Conservation (phyloP, 2,329 filamentous ascomycete species). For the Hirsutella rhossiliensis region DNA sequence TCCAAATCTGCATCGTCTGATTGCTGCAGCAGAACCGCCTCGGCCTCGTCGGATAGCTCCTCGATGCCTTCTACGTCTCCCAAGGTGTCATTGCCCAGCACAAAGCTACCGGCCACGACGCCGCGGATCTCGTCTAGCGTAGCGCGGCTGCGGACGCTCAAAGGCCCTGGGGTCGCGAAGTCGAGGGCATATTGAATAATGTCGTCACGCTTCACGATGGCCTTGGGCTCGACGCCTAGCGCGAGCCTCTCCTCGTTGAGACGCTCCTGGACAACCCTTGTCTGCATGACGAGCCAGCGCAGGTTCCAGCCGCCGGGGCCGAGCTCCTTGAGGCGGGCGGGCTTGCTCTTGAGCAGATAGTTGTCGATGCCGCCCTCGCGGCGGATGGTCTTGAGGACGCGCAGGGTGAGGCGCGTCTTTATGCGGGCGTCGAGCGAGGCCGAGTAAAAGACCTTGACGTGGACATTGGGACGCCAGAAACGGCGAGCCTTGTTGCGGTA, state of each 20-base stretch:
- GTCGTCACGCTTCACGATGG: constrained; percentile 22
- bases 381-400: constrained; percentile 62
- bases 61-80: constrained; percentile 24
- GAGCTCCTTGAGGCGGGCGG: constrained; percentile 68
- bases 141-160: constrained; percentile 21
- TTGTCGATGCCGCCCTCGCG: constrained; percentile 83
- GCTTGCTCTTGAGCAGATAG: constrained; percentile 75
- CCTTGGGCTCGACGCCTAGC: constrained; percentile 44
- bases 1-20: constrained; percentile 13
- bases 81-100: constrained; percentile 28
- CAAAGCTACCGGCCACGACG: constrained; percentile 33
- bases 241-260: constrained; percentile 53
- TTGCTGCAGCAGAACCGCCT: constrained; percentile 17
- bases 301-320: constrained; percentile 85
- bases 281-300: constrained; percentile 83
- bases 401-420: constrained; percentile 55
- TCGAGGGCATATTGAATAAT: constrained; percentile 28
- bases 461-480: constrained; percentile 65
- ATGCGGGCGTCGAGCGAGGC: constrained; percentile 49
- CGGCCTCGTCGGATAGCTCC: constrained; percentile 26
- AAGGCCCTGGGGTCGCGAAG: constrained; percentile 26
- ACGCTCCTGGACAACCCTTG: constrained; percentile 46
- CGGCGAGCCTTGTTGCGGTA: constrained; percentile 60
- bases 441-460: constrained; percentile 55
- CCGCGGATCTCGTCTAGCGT: constrained; percentile 25